Evolutionary conservation across 208 protist genomes (phyloP).

Genomic region (Phytomonas sp.): DNA sequence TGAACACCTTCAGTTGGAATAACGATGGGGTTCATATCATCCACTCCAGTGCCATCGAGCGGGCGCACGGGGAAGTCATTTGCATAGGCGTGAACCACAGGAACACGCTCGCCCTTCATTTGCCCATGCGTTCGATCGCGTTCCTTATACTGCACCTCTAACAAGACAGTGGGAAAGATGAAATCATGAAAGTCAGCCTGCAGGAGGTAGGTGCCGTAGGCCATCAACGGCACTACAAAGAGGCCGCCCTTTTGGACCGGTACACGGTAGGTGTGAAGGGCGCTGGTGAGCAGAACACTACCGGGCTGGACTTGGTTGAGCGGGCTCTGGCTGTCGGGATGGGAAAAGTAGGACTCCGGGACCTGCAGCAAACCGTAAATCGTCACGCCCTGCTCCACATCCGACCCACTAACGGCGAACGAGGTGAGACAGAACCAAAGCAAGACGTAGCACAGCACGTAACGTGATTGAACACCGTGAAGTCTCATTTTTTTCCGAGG

Average conservation of each 20-base stretch:
- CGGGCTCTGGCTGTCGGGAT: constrained; percentile 28
- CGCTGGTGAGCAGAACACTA: constrained; percentile 54
- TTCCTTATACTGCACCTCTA: constrained; percentile 57
- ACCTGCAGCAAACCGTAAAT: constrained; percentile 48
- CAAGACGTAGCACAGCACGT: background rate
- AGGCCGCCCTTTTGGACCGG: constrained; percentile 53
- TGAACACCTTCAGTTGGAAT: constrained; percentile 47
- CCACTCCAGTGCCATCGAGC: constrained; percentile 53
- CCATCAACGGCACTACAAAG: constrained; percentile 62
- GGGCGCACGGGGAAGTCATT: constrained; percentile 61
- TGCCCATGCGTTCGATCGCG: constrained; percentile 17
- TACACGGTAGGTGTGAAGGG: constrained; percentile 31
- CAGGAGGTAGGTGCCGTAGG: constrained; percentile 74
- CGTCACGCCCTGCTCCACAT: constrained; percentile 11
- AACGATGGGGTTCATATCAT: constrained; percentile 52
- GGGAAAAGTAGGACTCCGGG: constrained; percentile 33
- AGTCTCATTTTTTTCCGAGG: background rate
- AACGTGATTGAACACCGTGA: background rate
- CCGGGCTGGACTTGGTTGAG: constrained; percentile 61
- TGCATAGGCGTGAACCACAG: constrained; percentile 46
- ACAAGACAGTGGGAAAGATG: constrained; percentile 63
- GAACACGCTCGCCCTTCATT: constrained; percentile 11
- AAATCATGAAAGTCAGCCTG: constrained; percentile 79
- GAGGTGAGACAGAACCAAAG: background rate
- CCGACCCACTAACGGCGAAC: background rate